Conservation (phyloP, 2,329 filamentous ascomycete genomes). For the Arthrobotrys pseudoclavata region DNA sequence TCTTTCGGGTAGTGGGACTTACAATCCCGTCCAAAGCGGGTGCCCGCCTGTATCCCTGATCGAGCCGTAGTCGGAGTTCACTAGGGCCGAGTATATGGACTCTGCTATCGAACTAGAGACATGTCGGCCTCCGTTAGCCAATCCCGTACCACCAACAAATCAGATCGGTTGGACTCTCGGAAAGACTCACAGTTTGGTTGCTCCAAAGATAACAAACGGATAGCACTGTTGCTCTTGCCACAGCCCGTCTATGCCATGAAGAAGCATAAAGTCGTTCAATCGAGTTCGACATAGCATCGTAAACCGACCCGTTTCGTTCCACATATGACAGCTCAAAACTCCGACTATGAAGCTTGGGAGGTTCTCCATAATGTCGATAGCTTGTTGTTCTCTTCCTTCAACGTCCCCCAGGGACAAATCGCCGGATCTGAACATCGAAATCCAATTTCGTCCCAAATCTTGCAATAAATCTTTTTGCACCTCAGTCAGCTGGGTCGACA, state of each 20-base stretch:
- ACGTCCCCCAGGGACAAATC: slow-evolving; percentile 49
- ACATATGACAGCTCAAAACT: slow-evolving; percentile 57
- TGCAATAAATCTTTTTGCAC: slow-evolving; percentile 60
- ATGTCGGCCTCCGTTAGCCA: slow-evolving; percentile 30
- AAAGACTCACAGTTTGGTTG: slow-evolving; percentile 54
- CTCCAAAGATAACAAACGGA: slow-evolving; percentile 58
- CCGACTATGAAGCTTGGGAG: slow-evolving; percentile 53
- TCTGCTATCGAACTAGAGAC: slow-evolving; percentile 52
- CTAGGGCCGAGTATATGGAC: slow-evolving; percentile 57
- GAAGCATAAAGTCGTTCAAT: slow-evolving; percentile 58
- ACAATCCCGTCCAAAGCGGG: slow-evolving; percentile 59
- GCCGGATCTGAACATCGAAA: slow-evolving; percentile 58
- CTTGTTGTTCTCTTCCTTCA: slow-evolving; percentile 48
- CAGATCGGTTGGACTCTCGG: neutral
- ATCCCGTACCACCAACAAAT: slow-evolving; percentile 8
- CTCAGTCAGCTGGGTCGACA: slow-evolving; percentile 60
- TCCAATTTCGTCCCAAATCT: slow-evolving; percentile 59
- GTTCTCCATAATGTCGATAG: slow-evolving; percentile 58
- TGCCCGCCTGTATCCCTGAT: slow-evolving; percentile 58
- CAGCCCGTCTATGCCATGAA: slow-evolving; percentile 58
- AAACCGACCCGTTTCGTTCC: slow-evolving; percentile 57
- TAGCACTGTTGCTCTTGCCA: slow-evolving; percentile 58
- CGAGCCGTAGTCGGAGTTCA: slow-evolving; percentile 58
- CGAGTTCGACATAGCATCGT: slow-evolving; percentile 58
- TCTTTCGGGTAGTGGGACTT: slow-evolving; percentile 40